Evolutionary conservation across 331 rosid species (phyloP), one percentile per base, ranked within the genome.

Genomic region (Prunus yedoensis): DNA sequence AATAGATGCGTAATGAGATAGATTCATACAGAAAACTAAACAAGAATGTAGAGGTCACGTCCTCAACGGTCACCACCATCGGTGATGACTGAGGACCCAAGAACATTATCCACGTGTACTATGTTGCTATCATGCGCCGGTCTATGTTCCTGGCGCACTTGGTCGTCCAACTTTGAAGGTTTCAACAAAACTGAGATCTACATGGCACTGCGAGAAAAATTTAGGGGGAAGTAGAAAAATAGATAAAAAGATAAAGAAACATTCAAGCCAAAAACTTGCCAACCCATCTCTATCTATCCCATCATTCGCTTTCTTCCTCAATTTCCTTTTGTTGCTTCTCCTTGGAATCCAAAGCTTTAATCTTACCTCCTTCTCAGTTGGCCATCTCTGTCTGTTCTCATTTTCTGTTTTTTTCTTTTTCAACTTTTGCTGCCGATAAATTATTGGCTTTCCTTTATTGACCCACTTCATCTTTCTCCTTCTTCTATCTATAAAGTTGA

Each of bases 81-180:
- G 43, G 43, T 35, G 43, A 38, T 14, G 68, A 32, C 23, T 0
- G 47, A 63, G 23, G 35, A 63, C 20, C 20, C 32, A 18, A 43
- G 45, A 32, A 5, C 10, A 16, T 20, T 15, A 32, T 0, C 66
- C 83, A 84, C 87, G 79, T 87, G 87, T 25, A 11, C 49, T 0
- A 0, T 27, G 21, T 47, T 45, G 67, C 79, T 46, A 76, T 49
- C 60, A 15, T 62, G 74, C 75, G 80, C 87, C 30, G 62, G 74
- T 70, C 74, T 28, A 27, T 17, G 62, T 52, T 18, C n/a, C 14
- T 16, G 30, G 49, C 28, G 27, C 86, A 73, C 70, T 41, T 73
- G 57, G 74, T 73, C 53, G 69, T 58, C 75, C 57, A 15, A 56
- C 57, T 74, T 81, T 85, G 94, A 87, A 87, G 86, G 72, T 71